Base-by-base conservation (phyloP, 495 filamentous ascomycete genomes). In the Podospora australis region DNA sequence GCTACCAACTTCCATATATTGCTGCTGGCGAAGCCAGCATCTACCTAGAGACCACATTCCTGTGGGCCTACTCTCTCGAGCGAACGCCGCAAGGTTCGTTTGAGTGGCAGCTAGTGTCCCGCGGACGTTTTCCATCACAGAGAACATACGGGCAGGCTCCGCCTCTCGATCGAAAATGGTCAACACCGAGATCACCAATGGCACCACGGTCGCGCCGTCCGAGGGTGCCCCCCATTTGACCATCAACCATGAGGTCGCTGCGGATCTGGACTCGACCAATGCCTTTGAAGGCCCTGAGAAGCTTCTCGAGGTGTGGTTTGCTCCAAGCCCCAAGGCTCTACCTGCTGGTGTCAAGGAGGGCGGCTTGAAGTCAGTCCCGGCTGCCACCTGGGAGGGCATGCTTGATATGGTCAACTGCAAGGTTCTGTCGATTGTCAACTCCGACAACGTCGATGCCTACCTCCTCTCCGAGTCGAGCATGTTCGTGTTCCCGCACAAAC, bases 201-300 rank as follows among this genome's bases (percentile, higher is more conserved):
- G 87, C 65, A 86, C 89, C 64, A 86, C 87, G 51, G 74, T 81
- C 53, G 90, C 87, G 64, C 86, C 87, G 59, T 87, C 84, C 41
- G 77, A 78, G 59, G 88, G 81, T 50, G 90, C 88, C 30, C 89
- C 88, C 39, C 82, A 88, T 63, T 68, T 95, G 72, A 95, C 88
- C 39, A 97, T 99, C 79, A 97, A 97, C 74, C 88, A 89, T 72
- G 89, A 92, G 70, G 86, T 90, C 50, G 87, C 90, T 50, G 79
- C 90, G 54, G 94, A 96, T 69, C 81, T 97, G 46, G 94, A 99
- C 69, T 96, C 91, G 48, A 87, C 72, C 75, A 95, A 88, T 78
- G 90, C 90, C 54, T 99, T 99, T 62, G 94, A 99, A 78, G 92
- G 92, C 42, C 94, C 94, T 29, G 94, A 99, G 71, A 99, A 99